Evolutionary conservation across 345 rosid species (phyloP), one percentile per base, ranked within the genome.

Genomic region (Ceriops tagal): DNA sequence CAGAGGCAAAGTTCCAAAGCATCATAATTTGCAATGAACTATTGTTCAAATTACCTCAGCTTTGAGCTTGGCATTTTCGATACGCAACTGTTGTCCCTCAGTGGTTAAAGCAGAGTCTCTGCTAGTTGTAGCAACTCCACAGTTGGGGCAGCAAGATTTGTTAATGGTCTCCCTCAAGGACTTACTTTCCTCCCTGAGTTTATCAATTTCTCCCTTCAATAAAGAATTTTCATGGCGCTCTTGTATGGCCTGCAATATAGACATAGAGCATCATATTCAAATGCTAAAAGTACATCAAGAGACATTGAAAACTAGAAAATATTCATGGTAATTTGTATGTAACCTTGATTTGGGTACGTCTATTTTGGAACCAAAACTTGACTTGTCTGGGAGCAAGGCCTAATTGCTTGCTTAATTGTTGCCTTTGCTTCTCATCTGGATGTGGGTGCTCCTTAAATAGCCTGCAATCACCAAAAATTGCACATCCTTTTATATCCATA

Each of bases 321-420:
- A 24, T 56, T 56, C 59, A 24, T 43, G 0, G 13, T 13, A 13
- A 15, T 43, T 13, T 43, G 49, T 3, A 13, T 7, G 18, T 18
- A 30, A 7, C 97, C 93, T 95, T 92, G 75, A 95, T 87, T 75
- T 95, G 99, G 35, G 99, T 95, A 31, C 99, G 86, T 37, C 99
- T 96, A 79, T 95, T 95, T 79, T 95, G 99, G 69, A 95, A 95
- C 99, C 99, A 95, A 83, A 95, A 95, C 84, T 95, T 95, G 81
- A 95, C 98, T 79, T 95, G 99, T 52, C 97, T 81, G 6, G 97
- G 98, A 71, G 97, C 97, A 46, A 95, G 90, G 15, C 99, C 99
- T 64, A 95, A 71, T 76, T 90, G 96, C 78, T 87, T 95, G 80
- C 99, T 92, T 66, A 95, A 71, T 57, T 92, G 96, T 58, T 95